Base-by-base conservation (phyloP, 768 basidiomycete species). In the Phaffia tasmanica region DNA sequence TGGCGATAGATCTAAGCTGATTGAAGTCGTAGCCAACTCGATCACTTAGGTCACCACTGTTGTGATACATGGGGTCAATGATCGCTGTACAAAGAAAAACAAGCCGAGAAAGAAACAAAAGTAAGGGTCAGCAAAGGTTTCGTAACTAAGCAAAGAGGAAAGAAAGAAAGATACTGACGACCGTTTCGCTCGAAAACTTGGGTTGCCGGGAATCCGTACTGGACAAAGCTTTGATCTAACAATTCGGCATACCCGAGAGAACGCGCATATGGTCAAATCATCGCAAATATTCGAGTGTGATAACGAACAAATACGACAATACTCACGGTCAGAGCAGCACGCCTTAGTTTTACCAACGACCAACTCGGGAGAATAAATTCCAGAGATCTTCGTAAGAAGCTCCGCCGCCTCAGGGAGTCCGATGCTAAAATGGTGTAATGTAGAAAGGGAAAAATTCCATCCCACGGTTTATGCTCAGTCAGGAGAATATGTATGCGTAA, bases 131-230 rank as follows among this genome's bases (percentile, higher is more conserved):
- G 47, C n/a, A 19, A 30, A 59, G 6, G 30, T 21, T 42, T 42
- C n/a, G 6, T 16, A 46, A 46, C 9, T 21, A 30, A 59, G 42
- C 16, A 46, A 32, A 46, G 30, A 42, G 7, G 42, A 7, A 59
- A 59, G 35, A 46, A n/a, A 29, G 19, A 51, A 47, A 18, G 49
- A 32, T 27, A 50, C 61, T 11, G 29, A 58, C 82, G 83, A 4
- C 89, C 91, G 0, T 86, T 87, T 57, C 90, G 85, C 73, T 94
- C 92, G 72, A 90, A 94, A 21, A 94, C 83, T 71, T 89, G 86
- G 0, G 88, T 88, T 0, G 91, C 82, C 8, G 90, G 84, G 79
- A 85, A 93, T 19, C 90, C 92, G 72, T 86, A 84, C 62, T 85
- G 78, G 69, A 86, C 81, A 82, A 89, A 89, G 46, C 86, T 85